Percentiles rank a stretch among this genome's conserved stretches.
Conservation (phyloP, 1,139 yeast species). For the Diutina sp. region DNA sequence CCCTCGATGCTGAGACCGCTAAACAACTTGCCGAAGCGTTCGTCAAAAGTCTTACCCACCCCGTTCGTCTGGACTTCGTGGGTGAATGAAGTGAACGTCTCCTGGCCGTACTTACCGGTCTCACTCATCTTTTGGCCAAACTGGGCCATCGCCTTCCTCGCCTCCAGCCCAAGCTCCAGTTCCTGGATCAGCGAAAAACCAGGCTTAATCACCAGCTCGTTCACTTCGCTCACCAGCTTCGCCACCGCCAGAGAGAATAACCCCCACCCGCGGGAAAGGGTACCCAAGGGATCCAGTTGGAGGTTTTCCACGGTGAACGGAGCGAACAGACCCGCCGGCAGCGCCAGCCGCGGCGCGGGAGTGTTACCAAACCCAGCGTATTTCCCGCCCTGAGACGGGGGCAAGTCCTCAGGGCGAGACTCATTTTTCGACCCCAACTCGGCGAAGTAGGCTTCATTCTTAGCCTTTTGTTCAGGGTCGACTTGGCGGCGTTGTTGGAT, state of each 20-base stretch:
- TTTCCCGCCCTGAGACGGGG: conserved; percentile 92
- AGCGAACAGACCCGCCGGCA: conserved; percentile 24
- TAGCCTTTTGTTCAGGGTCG: conserved; percentile 8
- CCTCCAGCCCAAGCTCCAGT: conserved; percentile 67
- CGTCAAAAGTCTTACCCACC: conserved; percentile 27
- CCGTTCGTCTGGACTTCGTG: conserved; percentile 26
- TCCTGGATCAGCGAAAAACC: conserved; percentile 72
- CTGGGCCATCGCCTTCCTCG: conserved; percentile 86
- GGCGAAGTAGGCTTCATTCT: conserved; percentile 76
- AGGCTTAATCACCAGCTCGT: conserved; percentile 82
- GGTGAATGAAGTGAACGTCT: conserved; percentile 55
- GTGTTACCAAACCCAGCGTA: conserved; percentile 85
- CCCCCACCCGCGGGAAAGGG: conserved; percentile 89
- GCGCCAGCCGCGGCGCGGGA: conserved; percentile 31
- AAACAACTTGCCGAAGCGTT: conserved; percentile 39
- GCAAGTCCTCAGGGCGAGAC: conserved; percentile 61
- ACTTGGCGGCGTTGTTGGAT: not conserved
- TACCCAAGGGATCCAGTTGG: conserved; percentile 80
- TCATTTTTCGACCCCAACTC: conserved; percentile 63
- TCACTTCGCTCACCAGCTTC: conserved; percentile 75
- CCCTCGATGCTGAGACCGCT: conserved; percentile 17
- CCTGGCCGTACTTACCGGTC: conserved; percentile 62
- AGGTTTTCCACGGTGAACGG: conserved; percentile 61
- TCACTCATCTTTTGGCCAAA: conserved; percentile 91
- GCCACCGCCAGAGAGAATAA: conserved; percentile 73